Percentiles rank a stretch among this genome's conserved stretches.
phyloP scores from a whole-genome alignment of 2,329 filamentous ascomycete genomes.

The Ramularia endophylla region DNA sequence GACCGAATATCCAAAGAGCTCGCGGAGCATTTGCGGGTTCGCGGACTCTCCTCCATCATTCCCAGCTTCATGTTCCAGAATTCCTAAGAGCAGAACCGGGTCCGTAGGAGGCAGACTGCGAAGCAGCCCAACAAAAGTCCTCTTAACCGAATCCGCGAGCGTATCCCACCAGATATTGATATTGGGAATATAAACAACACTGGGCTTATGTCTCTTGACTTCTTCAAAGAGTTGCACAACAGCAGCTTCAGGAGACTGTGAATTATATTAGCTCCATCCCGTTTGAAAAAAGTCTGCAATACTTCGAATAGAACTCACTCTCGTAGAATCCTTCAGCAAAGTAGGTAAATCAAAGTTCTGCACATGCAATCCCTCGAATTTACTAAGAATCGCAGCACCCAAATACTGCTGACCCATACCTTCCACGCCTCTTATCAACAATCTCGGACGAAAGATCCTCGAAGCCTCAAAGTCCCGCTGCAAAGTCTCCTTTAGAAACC shows the following conservation, averaged over 20 bases:
- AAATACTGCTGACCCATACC: slow-evolving; percentile 96
- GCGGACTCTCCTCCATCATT: slow-evolving; percentile 30
- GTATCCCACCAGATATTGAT: slow-evolving; percentile 82
- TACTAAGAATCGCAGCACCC: slow-evolving; percentile 75
- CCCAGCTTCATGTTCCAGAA: slow-evolving; percentile 65
- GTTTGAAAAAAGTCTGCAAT: no score
- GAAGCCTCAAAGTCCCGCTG: slow-evolving; percentile 71
- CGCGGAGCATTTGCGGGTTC: slow-evolving; percentile 52
- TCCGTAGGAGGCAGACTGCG: slow-evolving; percentile 83
- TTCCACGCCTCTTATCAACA: slow-evolving; percentile 72
- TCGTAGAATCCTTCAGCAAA: slow-evolving; percentile 73
- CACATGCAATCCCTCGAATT: slow-evolving; percentile 90
- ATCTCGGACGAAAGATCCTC: slow-evolving; percentile 78
- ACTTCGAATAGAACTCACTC: slow-evolving; percentile 41
- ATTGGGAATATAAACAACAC: slow-evolving; percentile 89
- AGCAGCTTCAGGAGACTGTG: slow-evolving; percentile 68
- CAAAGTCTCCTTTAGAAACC: slow-evolving; percentile 77
- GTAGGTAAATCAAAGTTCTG: slow-evolving; percentile 91
- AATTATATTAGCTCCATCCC: slow-evolving; percentile 13
- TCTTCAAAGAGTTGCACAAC: slow-evolving; percentile 88
- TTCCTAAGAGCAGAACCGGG: slow-evolving; percentile 80
- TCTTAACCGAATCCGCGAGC: slow-evolving; percentile 58
- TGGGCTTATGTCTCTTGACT: slow-evolving; percentile 89
- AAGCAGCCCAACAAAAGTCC: slow-evolving; percentile 77
- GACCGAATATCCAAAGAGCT: slow-evolving; percentile 80